These are phyloP conservation scores for Carex myosuroides DNA, from an alignment of 176 grass and related monocot species.

Conservation along the genomic window DNA sequence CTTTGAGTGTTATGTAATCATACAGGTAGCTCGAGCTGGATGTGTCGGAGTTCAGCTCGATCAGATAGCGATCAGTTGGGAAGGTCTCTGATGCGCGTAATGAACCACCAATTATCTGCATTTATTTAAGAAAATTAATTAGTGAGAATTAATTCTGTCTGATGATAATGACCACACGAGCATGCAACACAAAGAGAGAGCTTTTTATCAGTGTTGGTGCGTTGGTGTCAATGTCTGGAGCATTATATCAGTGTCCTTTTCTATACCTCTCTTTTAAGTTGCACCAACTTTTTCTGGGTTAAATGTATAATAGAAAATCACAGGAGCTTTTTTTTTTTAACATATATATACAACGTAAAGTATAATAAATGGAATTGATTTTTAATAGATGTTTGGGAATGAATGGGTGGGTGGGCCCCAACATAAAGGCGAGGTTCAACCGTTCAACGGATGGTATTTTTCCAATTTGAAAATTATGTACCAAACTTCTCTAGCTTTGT, in stretches of 20 bases:
- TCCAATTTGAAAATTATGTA: not conserved
- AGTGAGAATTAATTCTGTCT: not conserved
- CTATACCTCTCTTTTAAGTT: not conserved
- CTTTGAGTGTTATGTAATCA: constrained; percentile 60
- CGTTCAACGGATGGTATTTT: not conserved
- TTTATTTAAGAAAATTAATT: not conserved
- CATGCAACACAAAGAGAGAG: not conserved
- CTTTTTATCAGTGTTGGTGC: not conserved
- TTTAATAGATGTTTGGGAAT: not conserved
- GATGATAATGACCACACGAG: not conserved
- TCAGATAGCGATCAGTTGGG: constrained; percentile 55
- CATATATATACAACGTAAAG: not conserved
- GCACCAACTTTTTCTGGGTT: not conserved
- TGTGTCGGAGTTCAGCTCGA: constrained; percentile 44
- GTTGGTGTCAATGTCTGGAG: too few relatives aligned
- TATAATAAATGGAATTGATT: not conserved
- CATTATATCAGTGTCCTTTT: not conserved
- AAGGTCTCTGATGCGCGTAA: constrained; percentile 55
- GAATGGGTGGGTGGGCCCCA: not conserved
- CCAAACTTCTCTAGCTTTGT: not conserved
- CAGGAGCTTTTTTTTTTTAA: not conserved
- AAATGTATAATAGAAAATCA: not conserved
- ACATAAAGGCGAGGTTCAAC: not conserved
- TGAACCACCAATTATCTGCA: constrained; percentile 60
- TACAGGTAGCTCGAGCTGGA: constrained; percentile 34